phyloP scores from a whole-genome alignment of 2,329 filamentous ascomycete genomes.

The Colletotrichum spaethianum region DNA sequence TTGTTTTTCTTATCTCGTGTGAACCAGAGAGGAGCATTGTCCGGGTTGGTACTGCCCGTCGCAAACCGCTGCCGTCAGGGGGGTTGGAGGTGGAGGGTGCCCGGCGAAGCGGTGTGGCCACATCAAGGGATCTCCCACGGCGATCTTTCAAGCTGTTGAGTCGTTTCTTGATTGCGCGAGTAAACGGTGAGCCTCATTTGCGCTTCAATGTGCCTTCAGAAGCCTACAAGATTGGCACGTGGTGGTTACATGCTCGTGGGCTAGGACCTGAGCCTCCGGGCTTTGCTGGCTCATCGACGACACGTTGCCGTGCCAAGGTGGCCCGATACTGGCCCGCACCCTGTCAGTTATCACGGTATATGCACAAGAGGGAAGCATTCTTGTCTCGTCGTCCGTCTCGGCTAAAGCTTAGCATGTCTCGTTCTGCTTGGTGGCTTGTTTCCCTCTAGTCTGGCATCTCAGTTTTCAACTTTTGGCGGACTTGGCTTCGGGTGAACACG shows the following conservation, averaged over 20 bases:
- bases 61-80: background rate
- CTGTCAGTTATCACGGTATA: background rate
- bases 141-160: background rate
- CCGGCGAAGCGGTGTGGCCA: background rate
- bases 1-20: background rate
- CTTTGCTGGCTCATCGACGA: background rate
- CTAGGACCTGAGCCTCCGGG: background rate
- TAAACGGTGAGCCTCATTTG: background rate
- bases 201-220: background rate
- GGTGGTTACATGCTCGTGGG: background rate
- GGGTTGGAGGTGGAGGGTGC: too few species aligned
- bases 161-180: background rate
- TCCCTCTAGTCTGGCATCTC: background rate
- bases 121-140: background rate
- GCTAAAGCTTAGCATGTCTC: constrained; percentile 14
- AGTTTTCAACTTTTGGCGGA: background rate
- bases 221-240: background rate
- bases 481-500: constrained; percentile 12
- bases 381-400: background rate
- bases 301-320: background rate
- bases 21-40: background rate
- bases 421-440: background rate
- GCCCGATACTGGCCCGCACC: background rate
- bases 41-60: background rate
- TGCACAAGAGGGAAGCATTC: background rate